phyloP scores from a whole-genome alignment of 495 filamentous ascomycete genomes.

The Aspergillus nidulans region DNA sequence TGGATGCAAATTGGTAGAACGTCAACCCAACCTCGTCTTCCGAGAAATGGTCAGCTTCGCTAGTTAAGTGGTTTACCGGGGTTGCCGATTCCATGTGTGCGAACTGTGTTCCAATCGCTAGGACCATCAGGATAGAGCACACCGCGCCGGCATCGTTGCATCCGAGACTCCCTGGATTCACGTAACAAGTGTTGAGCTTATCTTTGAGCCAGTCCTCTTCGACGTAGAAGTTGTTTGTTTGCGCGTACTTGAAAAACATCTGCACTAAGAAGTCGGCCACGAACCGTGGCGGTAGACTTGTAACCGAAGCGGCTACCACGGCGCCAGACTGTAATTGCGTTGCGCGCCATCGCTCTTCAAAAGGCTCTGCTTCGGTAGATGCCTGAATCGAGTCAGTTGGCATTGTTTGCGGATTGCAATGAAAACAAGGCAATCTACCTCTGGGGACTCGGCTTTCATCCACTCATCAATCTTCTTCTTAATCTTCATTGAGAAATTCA shows the following conservation, averaged over 20 bases:
- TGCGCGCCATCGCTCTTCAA: conserved; percentile 47
- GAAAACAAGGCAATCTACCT: conserved; percentile 25
- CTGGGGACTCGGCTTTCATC: conserved; percentile 42
- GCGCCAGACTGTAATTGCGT: conserved; percentile 45
- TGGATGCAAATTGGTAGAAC: conserved; percentile 49
- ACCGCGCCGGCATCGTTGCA: conserved; percentile 44
- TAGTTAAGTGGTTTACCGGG: conserved; percentile 36
- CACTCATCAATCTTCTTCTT: conserved; percentile 46
- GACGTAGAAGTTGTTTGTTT: conserved; percentile 50
- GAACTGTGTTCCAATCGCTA: conserved; percentile 53
- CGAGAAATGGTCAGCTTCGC: conserved; percentile 38
- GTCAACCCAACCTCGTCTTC: conserved; percentile 51
- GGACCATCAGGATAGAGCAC: conserved; percentile 46
- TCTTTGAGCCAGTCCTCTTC: conserved; percentile 47
- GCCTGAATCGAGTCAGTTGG: conserved; percentile 26
- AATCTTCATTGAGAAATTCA: conserved; percentile 50
- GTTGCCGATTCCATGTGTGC: conserved; percentile 47
- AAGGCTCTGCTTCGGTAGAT: conserved; percentile 37
- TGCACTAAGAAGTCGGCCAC: conserved; percentile 49
- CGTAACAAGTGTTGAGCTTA: conserved; percentile 44
- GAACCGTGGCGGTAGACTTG: conserved; percentile 46
- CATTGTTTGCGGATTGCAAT: not conserved
- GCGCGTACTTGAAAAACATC: conserved; percentile 51
- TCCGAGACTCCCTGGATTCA: conserved; percentile 35
- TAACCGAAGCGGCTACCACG: conserved; percentile 35